Conservation (phyloP, 306 rosid species). For the Rosa persica region DNA sequence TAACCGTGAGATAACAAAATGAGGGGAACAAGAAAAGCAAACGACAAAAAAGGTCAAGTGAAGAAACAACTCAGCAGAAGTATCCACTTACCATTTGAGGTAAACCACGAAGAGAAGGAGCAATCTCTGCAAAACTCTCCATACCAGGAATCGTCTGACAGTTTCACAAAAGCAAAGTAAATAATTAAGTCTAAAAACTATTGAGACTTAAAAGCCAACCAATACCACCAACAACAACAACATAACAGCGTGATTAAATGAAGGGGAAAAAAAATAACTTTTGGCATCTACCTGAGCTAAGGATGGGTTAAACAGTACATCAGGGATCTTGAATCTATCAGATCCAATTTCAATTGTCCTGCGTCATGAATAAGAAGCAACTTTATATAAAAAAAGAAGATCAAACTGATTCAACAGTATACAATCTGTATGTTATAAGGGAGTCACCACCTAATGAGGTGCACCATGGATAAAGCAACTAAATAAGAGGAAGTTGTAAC, state of each 20-base stretch:
- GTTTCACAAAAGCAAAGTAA: conserved; percentile 13
- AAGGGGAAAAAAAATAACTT: neutral
- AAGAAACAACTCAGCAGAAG: conserved; percentile 3
- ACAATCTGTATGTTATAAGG: conserved; percentile 17
- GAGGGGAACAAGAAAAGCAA: conserved; percentile 4
- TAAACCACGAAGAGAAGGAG: conserved; percentile 72
- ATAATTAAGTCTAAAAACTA: neutral
- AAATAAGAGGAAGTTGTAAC: neutral
- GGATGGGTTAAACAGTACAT: conserved; percentile 86
- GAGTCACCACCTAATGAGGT: conserved; percentile 5
- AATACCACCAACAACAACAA: neutral
- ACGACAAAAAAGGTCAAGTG: neutral
- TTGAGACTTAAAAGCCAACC: neutral
- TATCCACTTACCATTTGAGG: conserved; percentile 77
- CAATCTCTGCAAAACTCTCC: conserved; percentile 75
- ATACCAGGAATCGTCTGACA: conserved; percentile 89
- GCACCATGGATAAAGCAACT: neutral
- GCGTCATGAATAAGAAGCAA: conserved; percentile 15
- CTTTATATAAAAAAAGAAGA: conserved; percentile 6
- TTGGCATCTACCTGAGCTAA: conserved; percentile 61
- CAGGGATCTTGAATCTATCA: conserved; percentile 97
- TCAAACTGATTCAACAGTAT: conserved; percentile 6
- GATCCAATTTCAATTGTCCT: conserved; percentile 98
- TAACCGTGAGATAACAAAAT: conserved; percentile 25
- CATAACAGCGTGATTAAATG: neutral